phyloP scores from a whole-genome alignment of 2,329 filamentous ascomycete species.

The Zymoseptoria tritici region DNA sequence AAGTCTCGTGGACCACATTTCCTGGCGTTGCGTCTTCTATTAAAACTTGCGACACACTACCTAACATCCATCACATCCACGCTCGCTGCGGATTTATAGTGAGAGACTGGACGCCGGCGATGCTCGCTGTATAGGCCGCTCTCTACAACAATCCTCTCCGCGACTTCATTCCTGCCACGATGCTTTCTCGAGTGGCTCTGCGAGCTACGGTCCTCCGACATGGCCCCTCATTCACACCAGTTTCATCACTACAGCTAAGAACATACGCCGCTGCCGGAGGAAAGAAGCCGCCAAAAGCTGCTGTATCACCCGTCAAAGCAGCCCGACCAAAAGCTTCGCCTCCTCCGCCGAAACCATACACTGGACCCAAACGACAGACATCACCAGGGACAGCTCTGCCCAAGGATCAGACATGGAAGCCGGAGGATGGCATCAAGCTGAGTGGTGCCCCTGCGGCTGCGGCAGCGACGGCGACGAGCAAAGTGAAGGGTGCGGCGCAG shows the following conservation, averaged over 20 bases:
- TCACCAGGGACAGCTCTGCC: constrained; percentile 27
- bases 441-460: constrained; percentile 20
- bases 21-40: neutral
- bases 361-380: constrained; percentile 24
- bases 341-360: constrained; percentile 14
- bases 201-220: constrained; percentile 16
- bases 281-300: constrained; percentile 11
- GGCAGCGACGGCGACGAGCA: constrained; percentile 10
- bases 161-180: constrained; percentile 6
- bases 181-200: constrained; percentile 28
- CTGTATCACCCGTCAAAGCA: neutral
- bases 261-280: constrained; percentile 14
- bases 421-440: constrained; percentile 34
- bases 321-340: constrained; percentile 9
- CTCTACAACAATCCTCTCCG: neutral
- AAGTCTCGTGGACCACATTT: neutral
- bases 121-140: neutral
- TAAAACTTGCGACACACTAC: neutral
- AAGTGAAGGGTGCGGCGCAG: neutral
- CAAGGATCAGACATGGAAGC: constrained; percentile 37
- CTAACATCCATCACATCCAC: neutral
- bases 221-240: constrained; percentile 7
- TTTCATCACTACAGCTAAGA: constrained; percentile 17
- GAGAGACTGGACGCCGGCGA: neutral
- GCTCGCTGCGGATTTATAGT: neutral